Evolutionary conservation across 2,329 filamentous ascomycete genomes (phyloP).

Genomic region (Colletotrichum somersetense): DNA sequence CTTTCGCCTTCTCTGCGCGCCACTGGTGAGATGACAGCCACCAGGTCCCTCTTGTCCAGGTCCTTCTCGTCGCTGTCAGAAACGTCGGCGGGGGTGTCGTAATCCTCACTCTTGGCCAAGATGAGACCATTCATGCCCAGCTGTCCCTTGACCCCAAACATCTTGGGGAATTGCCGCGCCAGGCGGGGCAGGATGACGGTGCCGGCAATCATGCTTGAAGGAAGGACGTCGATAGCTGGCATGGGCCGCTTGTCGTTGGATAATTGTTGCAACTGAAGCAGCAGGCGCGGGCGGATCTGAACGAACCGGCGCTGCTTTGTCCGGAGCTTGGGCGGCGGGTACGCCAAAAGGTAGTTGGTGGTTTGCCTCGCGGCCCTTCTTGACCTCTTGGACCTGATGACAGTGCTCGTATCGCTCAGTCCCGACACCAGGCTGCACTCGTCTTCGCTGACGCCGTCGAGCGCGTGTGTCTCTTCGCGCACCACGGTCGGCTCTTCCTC

Average conservation of each 20-base stretch:
- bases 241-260: conserved; percentile 70
- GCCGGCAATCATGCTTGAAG: conserved; percentile 70
- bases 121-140: conserved; percentile 78
- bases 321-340: conserved; percentile 71
- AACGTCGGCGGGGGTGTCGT: conserved; percentile 58
- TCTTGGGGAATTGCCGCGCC: conserved; percentile 70
- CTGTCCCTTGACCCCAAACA: conserved; percentile 73
- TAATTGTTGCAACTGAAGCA: conserved; percentile 80
- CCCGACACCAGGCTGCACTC: conserved; percentile 61
- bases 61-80: conserved; percentile 65
- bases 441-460: conserved; percentile 61
- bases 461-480: conserved; percentile 13
- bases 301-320: conserved; percentile 75
- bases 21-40: conserved; percentile 74
- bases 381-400: conserved; percentile 44
- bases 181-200: conserved; percentile 70
- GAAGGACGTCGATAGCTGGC: conserved; percentile 80
- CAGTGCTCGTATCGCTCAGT: conserved; percentile 61
- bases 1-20: conserved; percentile 61
- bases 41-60: conserved; percentile 64
- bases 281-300: conserved; percentile 74
- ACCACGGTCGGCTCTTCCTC: conserved; percentile 53
- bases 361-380: conserved; percentile 60
- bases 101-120: conserved; percentile 78
- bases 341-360: conserved; percentile 76